Base-by-base conservation (phyloP, 73 alveolate genomes). In the Paramecium primaurelia region DNA sequence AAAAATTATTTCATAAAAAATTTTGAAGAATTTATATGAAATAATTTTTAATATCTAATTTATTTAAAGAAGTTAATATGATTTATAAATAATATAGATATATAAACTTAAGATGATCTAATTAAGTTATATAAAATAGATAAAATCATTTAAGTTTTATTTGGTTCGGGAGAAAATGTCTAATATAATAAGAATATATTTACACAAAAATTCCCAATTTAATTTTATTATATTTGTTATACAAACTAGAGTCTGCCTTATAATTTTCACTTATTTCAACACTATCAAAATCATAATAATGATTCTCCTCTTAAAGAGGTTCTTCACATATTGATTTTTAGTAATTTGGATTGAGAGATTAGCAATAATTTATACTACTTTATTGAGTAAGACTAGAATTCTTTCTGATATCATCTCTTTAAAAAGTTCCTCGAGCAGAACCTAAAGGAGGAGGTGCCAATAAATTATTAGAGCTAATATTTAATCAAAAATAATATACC, bases 391-490 rank as follows among this genome's bases (percentile, higher is more conserved):
- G 47, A 73, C 59, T 73, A 8, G 87, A 73, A 20, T 73, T 73
- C 28, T 40, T 73, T n/a, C 87, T 22, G 40, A 73, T 73, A 11
- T 73, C 87, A 4, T 73, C 87, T 73, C 87, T 34, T 37, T 40
- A 37, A 11, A 73, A 73, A 5, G 40, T 20, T 4, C 40, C 40
- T 8, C 87, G 34, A 54, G 69, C 69, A 54, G 69, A 30, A 18
- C 87, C 47, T 32, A 25, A 10, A 42, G 73, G 71, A 32, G 91
- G 91, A 42, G 91, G 91, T 2, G 47, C 71, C 49, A 80, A 80
- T 8, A 80, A 22, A 80, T 80, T 80, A 80, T 80, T 42, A 20
- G 91, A 80, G n/a, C 91, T 80, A 6, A 25, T 8, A 20, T 20
- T 1, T 45, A 25, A 38, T 80, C n/a, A n/a, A 75, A 37, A 0